Percentiles rank a stretch among this genome's conserved stretches.
Conservation (phyloP, 1,139 yeast genomes). For the Candida sp. region DNA sequence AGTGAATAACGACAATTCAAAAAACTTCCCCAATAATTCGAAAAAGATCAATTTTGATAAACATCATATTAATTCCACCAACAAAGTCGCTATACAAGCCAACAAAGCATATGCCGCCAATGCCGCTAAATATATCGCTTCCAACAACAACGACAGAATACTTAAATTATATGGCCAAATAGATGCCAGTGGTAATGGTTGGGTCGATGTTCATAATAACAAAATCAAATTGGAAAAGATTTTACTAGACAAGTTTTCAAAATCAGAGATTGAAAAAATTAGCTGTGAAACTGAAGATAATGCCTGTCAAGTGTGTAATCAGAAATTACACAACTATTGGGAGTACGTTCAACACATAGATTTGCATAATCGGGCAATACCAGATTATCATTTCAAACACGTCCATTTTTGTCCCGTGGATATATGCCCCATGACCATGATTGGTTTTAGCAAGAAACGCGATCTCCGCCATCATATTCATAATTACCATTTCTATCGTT, state of each 20-base stretch:
- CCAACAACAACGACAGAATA: not conserved
- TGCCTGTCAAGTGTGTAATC: not conserved
- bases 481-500: conserved; percentile 42
- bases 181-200: not conserved
- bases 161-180: conserved; percentile 1
- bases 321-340: conserved; percentile 1
- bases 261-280: conserved; percentile 2
- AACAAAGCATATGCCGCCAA: not conserved
- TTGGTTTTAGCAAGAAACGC: conserved; percentile 59
- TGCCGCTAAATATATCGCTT: not conserved
- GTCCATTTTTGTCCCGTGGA: conserved; percentile 41
- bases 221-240: not conserved
- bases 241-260: not conserved
- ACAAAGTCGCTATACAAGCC: not conserved
- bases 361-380: conserved; percentile 1
- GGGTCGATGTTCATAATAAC: conserved; percentile 1
- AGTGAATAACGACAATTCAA: not conserved
- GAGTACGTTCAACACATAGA: conserved; percentile 1
- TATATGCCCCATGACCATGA: conserved; percentile 58
- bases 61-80: not conserved
- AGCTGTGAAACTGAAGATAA: conserved; percentile 2
- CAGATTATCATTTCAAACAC: conserved; percentile 3
- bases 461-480: conserved; percentile 63
- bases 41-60: not conserved
- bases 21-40: not conserved